Evolutionary conservation across 768 basidiomycete species (phyloP).

Genomic region (Xanthoconium purpureum): DNA sequence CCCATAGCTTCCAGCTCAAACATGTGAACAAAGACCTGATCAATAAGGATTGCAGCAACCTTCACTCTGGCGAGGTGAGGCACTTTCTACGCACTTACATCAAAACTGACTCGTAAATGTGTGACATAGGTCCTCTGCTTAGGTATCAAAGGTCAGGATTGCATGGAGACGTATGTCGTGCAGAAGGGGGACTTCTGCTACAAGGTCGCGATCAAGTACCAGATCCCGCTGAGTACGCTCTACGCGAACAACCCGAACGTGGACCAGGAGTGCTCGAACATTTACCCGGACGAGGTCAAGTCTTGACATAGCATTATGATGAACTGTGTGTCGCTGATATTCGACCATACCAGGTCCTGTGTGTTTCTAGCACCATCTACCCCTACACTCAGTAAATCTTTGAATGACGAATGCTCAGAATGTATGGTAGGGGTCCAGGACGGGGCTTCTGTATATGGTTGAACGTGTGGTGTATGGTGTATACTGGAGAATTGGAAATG

Average conservation of each 20-base stretch:
- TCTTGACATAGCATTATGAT: neutral
- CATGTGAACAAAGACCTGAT: constrained; percentile 47
- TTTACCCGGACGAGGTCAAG: constrained; percentile 57
- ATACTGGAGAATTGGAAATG: no score
- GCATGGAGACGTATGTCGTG: constrained; percentile 48
- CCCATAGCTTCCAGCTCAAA: constrained; percentile 54
- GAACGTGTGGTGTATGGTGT: no score
- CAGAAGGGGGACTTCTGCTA: constrained; percentile 49
- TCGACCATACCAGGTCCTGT: constrained; percentile 22
- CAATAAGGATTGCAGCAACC: constrained; percentile 54
- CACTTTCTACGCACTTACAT: neutral
- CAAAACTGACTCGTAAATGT: neutral
- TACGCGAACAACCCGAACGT: constrained; percentile 66
- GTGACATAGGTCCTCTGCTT: constrained; percentile 48
- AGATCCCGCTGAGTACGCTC: constrained; percentile 46
- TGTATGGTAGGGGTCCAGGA: no score
- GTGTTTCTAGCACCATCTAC: constrained; percentile 24
- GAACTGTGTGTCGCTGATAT: neutral
- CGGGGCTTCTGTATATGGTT: no score
- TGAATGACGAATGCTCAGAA: no score
- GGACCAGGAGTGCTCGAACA: constrained; percentile 47
- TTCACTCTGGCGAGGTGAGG: constrained; percentile 46
- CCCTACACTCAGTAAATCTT: no score
- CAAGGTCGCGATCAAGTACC: constrained; percentile 38
- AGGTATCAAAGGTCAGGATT: constrained; percentile 55